Evolutionary conservation across 2,329 filamentous ascomycete genomes (phyloP).

Genomic region (Aspergillus thermomutatus): DNA sequence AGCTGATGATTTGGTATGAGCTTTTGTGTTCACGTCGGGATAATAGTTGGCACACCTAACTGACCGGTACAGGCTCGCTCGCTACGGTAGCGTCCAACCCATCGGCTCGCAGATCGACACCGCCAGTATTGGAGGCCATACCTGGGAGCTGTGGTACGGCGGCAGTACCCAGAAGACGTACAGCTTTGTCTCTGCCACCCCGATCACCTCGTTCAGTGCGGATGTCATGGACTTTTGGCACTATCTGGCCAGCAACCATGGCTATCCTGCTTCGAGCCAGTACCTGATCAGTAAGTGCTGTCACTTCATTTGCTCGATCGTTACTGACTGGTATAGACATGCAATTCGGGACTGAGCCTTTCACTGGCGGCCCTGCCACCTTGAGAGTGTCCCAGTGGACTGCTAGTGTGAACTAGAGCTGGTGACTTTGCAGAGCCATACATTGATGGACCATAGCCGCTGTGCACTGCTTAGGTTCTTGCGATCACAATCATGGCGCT

Average conservation of each 20-base stretch:
- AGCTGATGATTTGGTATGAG: conserved; percentile 59
- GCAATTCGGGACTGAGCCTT: conserved; percentile 55
- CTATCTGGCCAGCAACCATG: conserved; percentile 50
- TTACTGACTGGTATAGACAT: conserved; percentile 9
- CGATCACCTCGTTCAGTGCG: conserved; percentile 50
- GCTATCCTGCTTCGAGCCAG: conserved; percentile 45
- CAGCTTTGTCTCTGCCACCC: conserved; percentile 48
- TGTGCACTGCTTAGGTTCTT: not conserved
- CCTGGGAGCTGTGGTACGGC: conserved; percentile 58
- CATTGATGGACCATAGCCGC: too few species aligned
- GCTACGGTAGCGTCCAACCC: conserved; percentile 51
- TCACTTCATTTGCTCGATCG: not conserved
- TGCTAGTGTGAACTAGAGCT: conserved; percentile 6
- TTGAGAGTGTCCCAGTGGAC: conserved; percentile 16
- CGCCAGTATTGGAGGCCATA: conserved; percentile 47
- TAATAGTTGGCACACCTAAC: not conserved
- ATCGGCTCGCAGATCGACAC: conserved; percentile 53
- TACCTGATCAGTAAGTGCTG: conserved; percentile 47
- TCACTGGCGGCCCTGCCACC: conserved; percentile 48
- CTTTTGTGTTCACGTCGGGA: not conserved
- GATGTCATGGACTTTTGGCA: conserved; percentile 56
- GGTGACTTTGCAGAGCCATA: not conserved
- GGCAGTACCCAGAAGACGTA: conserved; percentile 55
- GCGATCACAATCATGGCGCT: too few species aligned
- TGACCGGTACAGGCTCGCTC: conserved; percentile 35